These are phyloP conservation scores for Teratosphaeria viscida DNA, from an alignment of 2,329 filamentous ascomycete species.

Conservation along the genomic window DNA sequence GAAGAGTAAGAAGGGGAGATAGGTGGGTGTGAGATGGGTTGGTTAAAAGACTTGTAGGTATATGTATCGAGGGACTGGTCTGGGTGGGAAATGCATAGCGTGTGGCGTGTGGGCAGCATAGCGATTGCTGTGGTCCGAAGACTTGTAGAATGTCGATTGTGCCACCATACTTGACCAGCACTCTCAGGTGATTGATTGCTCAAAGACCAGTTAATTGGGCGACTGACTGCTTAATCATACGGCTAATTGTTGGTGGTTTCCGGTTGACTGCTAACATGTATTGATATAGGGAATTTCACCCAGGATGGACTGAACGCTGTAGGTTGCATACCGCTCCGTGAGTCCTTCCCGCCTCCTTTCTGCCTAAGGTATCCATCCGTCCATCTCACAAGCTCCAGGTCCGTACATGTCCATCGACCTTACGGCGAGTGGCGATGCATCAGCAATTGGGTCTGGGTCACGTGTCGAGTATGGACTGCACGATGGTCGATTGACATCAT, in stretches of 20 bases:
- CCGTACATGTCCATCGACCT: no score
- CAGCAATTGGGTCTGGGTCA: no score
- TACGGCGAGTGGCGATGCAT: no score
- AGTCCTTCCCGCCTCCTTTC: no score
- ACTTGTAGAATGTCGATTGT: not conserved
- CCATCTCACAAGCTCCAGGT: no score
- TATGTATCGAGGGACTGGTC: not conserved
- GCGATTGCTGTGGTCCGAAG: not conserved
- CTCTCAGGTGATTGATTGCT: no score
- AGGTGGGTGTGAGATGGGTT: not conserved
- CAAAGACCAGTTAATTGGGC: no score
- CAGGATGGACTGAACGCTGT: not conserved
- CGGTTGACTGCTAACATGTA: not conserved
- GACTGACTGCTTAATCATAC: no score
- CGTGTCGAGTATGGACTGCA: not conserved
- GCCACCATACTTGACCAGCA: no score
- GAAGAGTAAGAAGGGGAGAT: conserved; percentile 12
- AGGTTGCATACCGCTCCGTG: not conserved
- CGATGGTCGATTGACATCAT: not conserved
- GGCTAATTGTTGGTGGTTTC: no score
- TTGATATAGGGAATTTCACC: no score
- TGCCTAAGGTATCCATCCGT: no score
- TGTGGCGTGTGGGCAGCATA: not conserved
- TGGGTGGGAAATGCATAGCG: not conserved
- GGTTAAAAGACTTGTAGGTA: not conserved